Percentiles rank a stretch among this genome's conserved stretches.
These are phyloP conservation scores for Rutstroemia sydowiana DNA, from an alignment of 2,329 filamentous ascomycete genomes.

Conservation along the genomic window DNA sequence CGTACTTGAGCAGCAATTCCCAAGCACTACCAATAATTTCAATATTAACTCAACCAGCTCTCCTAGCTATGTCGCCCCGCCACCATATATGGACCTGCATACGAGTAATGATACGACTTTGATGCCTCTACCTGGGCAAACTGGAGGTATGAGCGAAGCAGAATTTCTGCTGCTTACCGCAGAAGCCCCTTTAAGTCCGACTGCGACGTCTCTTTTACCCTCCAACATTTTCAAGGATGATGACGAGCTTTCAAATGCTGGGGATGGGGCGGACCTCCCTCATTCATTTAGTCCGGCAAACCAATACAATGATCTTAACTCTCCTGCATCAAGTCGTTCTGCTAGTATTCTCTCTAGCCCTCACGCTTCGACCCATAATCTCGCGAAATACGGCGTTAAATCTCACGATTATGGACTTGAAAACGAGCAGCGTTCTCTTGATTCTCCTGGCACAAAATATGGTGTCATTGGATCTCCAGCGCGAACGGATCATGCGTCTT, in stretches of 20 bases:
- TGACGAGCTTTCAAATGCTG: constrained; percentile 45
- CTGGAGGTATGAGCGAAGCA: constrained; percentile 48
- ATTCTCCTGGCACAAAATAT: constrained; percentile 24
- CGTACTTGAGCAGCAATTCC: constrained; percentile 30
- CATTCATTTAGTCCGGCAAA: constrained; percentile 33
- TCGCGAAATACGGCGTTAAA: constrained; percentile 41
- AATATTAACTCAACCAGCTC: constrained; percentile 35
- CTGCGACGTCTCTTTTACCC: constrained; percentile 65
- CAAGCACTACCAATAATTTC: constrained; percentile 35
- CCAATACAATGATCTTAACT: constrained; percentile 44
- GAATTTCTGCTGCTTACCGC: constrained; percentile 54
- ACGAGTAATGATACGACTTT: constrained; percentile 27
- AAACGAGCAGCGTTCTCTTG: constrained; percentile 22
- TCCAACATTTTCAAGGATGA: constrained; percentile 53
- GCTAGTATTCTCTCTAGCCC: constrained; percentile 54
- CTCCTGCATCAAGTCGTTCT: constrained; percentile 51
- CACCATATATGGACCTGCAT: constrained; percentile 37
- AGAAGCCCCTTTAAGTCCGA: constrained; percentile 68
- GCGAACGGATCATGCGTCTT: constrained; percentile 35
- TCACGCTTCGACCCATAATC: constrained; percentile 50
- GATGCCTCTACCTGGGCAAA: constrained; percentile 27
- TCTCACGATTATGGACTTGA: constrained; percentile 22
- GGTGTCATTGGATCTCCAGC: constrained; percentile 26
- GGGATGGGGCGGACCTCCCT: constrained; percentile 25
- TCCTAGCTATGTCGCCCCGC: constrained; percentile 41